A percentile compares a stretch with the other conserved stretches of the same genome.
These are phyloP conservation scores for Blastobotrys elegans DNA, from an alignment of 1,139 yeast genomes.

Conservation along the genomic window DNA sequence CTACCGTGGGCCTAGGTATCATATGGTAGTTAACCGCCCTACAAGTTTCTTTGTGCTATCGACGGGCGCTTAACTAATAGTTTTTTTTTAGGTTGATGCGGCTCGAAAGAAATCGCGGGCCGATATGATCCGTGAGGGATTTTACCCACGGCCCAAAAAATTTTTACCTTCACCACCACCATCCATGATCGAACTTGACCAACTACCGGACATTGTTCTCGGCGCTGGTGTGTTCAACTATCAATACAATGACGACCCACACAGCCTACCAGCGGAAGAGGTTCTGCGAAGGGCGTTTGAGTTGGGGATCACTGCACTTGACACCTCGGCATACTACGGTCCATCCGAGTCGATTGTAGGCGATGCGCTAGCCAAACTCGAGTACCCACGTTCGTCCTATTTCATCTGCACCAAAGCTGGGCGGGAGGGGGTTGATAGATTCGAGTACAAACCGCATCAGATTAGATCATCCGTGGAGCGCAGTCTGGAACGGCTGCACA, in stretches of 20 bases:
- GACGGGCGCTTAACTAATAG: no score
- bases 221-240: slow-evolving; percentile 87
- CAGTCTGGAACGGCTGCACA: slow-evolving; percentile 59
- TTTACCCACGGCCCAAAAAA: no score
- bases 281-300: slow-evolving; percentile 58
- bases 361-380: slow-evolving; percentile 48
- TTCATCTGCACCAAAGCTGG: slow-evolving; percentile 87
- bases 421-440: slow-evolving; percentile 57
- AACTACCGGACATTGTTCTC: no score
- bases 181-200: no score
- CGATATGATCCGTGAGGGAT: no score
- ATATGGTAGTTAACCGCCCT: no score
- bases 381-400: slow-evolving; percentile 57
- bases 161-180: no score
- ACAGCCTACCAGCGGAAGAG: slow-evolving; percentile 49
- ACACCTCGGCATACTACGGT: slow-evolving; percentile 92
- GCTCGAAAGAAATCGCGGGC: no score
- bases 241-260: slow-evolving; percentile 69
- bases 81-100: no score
- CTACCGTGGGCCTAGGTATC: no score
- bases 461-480: slow-evolving; percentile 61
- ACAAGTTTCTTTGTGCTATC: no score
- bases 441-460: slow-evolving; percentile 63
- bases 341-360: slow-evolving; percentile 79
- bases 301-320: slow-evolving; percentile 70